Conservation (phyloP, 2,329 filamentous ascomycete species). For the Cladosporium colombiae region DNA sequence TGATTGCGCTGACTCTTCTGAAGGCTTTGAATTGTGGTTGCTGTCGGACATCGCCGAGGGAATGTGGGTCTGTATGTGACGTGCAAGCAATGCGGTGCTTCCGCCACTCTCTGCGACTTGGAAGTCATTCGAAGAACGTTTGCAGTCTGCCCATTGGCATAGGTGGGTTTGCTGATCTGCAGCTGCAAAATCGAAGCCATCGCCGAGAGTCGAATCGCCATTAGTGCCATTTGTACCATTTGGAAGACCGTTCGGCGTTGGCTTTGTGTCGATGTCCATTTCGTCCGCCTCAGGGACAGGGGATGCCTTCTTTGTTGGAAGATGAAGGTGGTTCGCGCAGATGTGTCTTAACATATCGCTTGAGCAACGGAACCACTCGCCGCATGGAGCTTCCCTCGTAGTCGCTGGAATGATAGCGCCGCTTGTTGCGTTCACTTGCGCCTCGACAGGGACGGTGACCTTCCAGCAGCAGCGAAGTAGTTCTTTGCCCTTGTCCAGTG, state of each 20-base stretch:
- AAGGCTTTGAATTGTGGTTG: conserved; percentile 25
- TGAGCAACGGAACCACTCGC: conserved; percentile 61
- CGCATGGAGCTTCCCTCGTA: conserved; percentile 41
- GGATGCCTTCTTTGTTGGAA: conserved; percentile 49
- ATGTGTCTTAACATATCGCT: conserved; percentile 74
- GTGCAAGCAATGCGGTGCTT: conserved; percentile 33
- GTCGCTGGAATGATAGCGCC: conserved; percentile 45
- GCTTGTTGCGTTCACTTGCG: conserved; percentile 50
- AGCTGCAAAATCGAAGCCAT: conserved; percentile 34
- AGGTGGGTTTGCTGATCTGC: conserved; percentile 46
- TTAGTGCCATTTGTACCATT: conserved; percentile 23
- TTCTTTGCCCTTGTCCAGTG: conserved; percentile 34
- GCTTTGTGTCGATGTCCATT: conserved; percentile 43
- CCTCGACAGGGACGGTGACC: conserved; percentile 27
- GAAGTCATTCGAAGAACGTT: conserved; percentile 51
- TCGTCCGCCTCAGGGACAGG: conserved; percentile 45
- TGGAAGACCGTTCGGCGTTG: conserved; percentile 25
- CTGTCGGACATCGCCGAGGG: conserved; percentile 38
- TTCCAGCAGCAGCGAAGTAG: conserved; percentile 35
- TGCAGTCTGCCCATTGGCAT: conserved; percentile 70
- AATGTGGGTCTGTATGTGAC: conserved; percentile 70
- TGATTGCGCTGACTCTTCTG: neutral
- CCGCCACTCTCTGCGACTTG: conserved; percentile 19
- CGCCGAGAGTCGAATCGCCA: conserved; percentile 10
- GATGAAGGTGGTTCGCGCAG: conserved; percentile 62